Evolutionary conservation across 2,329 filamentous ascomycete species (phyloP), one percentile per base, ranked within the genome.

Genomic region (Colletotrichum euphorbiae): DNA sequence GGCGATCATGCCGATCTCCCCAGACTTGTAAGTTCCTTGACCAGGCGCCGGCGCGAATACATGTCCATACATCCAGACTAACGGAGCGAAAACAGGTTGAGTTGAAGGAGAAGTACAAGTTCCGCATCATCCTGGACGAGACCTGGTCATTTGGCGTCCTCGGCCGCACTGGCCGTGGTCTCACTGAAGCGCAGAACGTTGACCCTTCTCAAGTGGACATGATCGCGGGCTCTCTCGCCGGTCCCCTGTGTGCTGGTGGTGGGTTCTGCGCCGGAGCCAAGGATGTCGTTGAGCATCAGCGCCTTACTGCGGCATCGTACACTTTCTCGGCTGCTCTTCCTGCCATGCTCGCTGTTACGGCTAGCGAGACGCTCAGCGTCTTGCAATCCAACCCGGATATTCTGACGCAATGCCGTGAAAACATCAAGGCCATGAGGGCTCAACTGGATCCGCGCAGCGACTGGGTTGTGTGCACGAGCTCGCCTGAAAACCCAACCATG

Each of bases 71-170:
- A 40, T 1, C 17, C 12, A 65, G 68, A 46, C 71, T 69, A 62
- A 70, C 33, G 21, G 33, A 64, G 7, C 12, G 17, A 55, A 3
- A 38, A 28, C 38, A 69, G 67, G 63, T 98, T 71, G 95, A 97
- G 77, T 85, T 99, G 73, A 98, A 98, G 81, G 90, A 94, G 73
- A 93, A 92, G 78, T 98, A 98, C 87, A 99, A 98, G 82, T 99
- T 98, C 84, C 93, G 96, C 74, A 88, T 99, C 64, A 97, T 98
- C 72, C 89, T 99, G 42, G 96, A 99, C 78, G 96, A 99, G 83
- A 97, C 94, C 1, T 97, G 93, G 91, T 98, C 94, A 1, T 99
- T 98, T 77, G 97, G 95, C 69, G 92, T 98, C 17, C 87, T 99
- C 5, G 96, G 96, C 54, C 88, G 94, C 70, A 97, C 93, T 28